These are phyloP conservation scores for Tulasnella sp. DNA, from an alignment of 768 basidiomycete genomes.

Conservation along the genomic window DNA sequence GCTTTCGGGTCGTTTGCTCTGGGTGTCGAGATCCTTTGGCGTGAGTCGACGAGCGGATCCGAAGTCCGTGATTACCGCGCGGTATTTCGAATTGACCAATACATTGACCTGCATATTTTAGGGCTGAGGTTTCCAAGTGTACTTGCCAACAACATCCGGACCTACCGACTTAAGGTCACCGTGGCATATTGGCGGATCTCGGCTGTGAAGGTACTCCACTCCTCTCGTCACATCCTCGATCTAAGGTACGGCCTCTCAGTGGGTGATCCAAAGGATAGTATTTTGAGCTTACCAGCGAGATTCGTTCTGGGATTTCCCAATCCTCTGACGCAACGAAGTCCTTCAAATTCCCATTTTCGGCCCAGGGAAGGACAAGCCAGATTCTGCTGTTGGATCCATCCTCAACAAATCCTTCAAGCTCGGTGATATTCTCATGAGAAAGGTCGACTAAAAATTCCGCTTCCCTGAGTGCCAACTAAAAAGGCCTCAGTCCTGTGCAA, in stretches of 20 bases:
- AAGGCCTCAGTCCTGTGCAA: no score
- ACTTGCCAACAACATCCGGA: background rate
- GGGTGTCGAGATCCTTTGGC: background rate
- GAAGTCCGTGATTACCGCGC: background rate
- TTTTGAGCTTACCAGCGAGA: background rate
- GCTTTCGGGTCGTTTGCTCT: background rate
- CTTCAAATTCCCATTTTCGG: background rate
- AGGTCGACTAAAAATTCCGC: background rate
- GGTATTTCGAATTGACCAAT: background rate
- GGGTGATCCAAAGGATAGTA: background rate
- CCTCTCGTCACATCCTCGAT: background rate
- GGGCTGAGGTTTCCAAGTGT: background rate
- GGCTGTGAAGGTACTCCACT: background rate
- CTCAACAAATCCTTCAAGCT: background rate
- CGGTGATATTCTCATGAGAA: background rate
- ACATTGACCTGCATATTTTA: background rate
- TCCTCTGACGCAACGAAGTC: background rate
- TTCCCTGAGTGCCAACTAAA: background rate
- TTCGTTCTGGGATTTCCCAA: background rate
- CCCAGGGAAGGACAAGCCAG: background rate
- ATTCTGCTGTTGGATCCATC: background rate
- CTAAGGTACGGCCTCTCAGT: background rate
- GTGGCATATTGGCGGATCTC: background rate
- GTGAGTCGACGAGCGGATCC: background rate
- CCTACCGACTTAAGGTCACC: background rate